Base-by-base conservation (phyloP, 2,329 filamentous ascomycete genomes). In the Aureobasidium sp. region DNA sequence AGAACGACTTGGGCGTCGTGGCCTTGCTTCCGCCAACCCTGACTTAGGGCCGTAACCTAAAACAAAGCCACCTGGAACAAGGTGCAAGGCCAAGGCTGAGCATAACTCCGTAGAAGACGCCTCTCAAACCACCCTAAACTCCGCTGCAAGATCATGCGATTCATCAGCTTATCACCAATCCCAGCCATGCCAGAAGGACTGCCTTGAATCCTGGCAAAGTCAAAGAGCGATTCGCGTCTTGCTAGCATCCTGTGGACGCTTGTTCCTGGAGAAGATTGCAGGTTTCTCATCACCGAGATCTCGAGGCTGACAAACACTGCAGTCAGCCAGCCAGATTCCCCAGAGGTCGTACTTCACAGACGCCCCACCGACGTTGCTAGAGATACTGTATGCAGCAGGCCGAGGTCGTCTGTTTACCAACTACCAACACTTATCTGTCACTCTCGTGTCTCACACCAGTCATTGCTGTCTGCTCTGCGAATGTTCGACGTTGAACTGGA, bases 351-450 rank as follows among this genome's bases (percentile, higher is more conserved):
- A 27, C 24, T 37, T n/a, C 17, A 43, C 29, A 27, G 15, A 47
- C 24, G 24, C 56, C 56, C 55, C 44, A 39, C 55, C n/a, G 48
- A 37, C 44, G 56, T 59, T 50, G 56, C 44, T 24, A 32, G 56
- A 50, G 44, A 29, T 43, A 50, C 56, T 39, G 56, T 50, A 50
- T 59, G 56, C 56, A 59, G 34, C 27, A 15, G 24, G 24, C 56
- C 56, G 56, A 29, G 34, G 29, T 32, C 44, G 44, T 39, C 44
- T 27, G 20, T 36, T 37, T 36, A 47, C 43, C 32, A 9, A 36
- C 27, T 20, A 24, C 20, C 3, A 12, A n/a, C 24, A n/a, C 17
- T 24, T 4, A 20, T 4, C 13, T 20, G 20, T 13, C 20, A 12
- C 26, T n/a, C 17, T 29, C 9, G 29, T 50, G 53, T 59, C 32